These are phyloP conservation scores for Spizellomyces sp. DNA, from an alignment of 192 early-diverging fungal species.

Conservation along the genomic window DNA sequence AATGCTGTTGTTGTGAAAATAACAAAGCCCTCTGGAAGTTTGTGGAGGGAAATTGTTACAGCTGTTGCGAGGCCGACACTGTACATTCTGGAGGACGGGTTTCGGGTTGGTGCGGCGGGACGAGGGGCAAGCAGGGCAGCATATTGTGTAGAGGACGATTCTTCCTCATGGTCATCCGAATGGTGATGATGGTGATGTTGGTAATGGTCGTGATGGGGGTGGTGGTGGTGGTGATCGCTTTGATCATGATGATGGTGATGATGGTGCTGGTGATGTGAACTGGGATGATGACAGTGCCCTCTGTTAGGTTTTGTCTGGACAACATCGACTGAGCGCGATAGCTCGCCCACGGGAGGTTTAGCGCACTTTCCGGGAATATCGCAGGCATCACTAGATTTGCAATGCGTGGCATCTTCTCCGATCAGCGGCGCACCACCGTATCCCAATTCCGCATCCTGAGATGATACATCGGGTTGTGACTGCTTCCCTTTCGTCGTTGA, in stretches of 20 bases:
- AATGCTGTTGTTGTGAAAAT: slow-evolving; percentile 15
- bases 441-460: too few species aligned
- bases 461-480: too few species aligned
- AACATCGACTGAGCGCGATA: too few species aligned
- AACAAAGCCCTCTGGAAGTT: slow-evolving; percentile 23
- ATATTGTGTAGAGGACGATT: neutral
- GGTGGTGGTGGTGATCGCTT: neutral
- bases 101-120: neutral
- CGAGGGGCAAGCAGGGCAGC: slow-evolving; percentile 1
- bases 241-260: slow-evolving; percentile 7
- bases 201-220: neutral
- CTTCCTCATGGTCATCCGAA: neutral
- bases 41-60: slow-evolving; percentile 26
- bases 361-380: too few species aligned
- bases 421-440: too few species aligned
- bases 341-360: too few species aligned
- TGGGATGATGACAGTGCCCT: neutral
- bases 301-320: too few species aligned
- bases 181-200: too few species aligned
- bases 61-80: slow-evolving; percentile 20
- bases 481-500: too few species aligned
- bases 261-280: neutral
- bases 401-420: too few species aligned
- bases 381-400: too few species aligned
- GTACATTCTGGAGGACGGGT: slow-evolving; percentile 15